Base-by-base conservation (phyloP, 2,329 filamentous ascomycete species). In the Helotiales sp. region DNA sequence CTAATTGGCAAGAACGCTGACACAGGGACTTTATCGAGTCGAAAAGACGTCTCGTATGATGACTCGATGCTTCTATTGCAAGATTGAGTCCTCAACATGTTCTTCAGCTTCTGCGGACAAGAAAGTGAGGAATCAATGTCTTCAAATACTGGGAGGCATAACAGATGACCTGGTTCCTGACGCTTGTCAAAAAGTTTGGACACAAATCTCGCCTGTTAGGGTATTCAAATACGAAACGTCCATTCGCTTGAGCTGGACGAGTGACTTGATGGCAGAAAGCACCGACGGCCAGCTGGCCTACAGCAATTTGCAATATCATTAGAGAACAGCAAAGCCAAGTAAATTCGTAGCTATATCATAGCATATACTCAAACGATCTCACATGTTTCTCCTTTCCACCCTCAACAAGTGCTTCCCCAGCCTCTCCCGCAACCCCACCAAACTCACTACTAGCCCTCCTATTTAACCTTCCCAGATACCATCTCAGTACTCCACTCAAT, bases 401-500 rank as follows among this genome's bases (percentile, higher is more conserved):
- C n/a, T 40, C 27, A 13, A 62, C 58, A 19, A 65, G 47, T 19
- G 47, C 51, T 17, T 58, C 53, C 5, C 48, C 52, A 19, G 62
- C 61, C 17, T 66, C 62, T 10, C 55, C 65, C 46, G 61, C 49
- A 33, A 50, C 55, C 13, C 60, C 54, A 10, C 60, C 65, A 34
- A 61, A 63, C 47, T 62, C 61, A 15, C 40, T 49, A 19, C 22
- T 54, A 2, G 29, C 33, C 42, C 27, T 62, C 2, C 13, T 50
- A 66, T 72, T 72, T 52, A 64, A 58, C 48, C 61, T 62, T 7
- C 17, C 33, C 34, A 72, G 54, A 57, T 66, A 69, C 17, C 71
- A 60, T 54, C 80, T 72, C 70, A 83, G 61, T 0, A 70, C 66
- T 13, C 70, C 58, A 1, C 77, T 75, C 52, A 83, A 60, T 3